Conservation (phyloP, 2,329 filamentous ascomycete genomes). For the Colletotrichum eremochloae region DNA sequence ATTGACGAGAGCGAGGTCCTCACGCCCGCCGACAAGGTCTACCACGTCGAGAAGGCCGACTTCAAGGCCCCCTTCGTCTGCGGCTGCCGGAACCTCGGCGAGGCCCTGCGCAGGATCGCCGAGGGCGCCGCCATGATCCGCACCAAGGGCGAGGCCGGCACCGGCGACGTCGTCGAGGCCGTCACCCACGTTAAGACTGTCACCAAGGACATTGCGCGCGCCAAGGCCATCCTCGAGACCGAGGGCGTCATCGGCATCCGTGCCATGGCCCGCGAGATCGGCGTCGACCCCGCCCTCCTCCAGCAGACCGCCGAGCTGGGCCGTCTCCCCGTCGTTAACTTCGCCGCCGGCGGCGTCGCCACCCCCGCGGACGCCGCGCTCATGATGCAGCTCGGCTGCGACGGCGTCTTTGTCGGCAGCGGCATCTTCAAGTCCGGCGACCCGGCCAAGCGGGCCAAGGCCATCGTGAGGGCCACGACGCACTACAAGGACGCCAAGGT, state of each 20-base stretch:
- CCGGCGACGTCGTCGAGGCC: conserved; percentile 96
- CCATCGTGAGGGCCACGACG: conserved; percentile 94
- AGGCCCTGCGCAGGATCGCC: conserved; percentile 89
- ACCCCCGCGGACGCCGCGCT: conserved; percentile 96
- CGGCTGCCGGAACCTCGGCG: conserved; percentile 93
- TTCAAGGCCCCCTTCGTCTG: conserved; percentile 95
- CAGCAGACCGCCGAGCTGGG: conserved; percentile 90
- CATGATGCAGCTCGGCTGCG: conserved; percentile 98
- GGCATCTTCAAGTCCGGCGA: conserved; percentile 98
- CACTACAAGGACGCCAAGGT: conserved; percentile 90
- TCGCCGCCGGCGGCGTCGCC: conserved; percentile 98
- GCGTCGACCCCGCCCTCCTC: conserved; percentile 82
- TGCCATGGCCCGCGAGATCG: conserved; percentile 84
- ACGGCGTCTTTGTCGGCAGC: conserved; percentile 96
- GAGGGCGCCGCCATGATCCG: conserved; percentile 99
- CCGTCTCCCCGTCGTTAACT: conserved; percentile 94
- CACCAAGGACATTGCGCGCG: conserved; percentile 83
- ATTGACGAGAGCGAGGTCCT: conserved; percentile 98
- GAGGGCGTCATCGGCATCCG: conserved; percentile 69
- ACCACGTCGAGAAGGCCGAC: conserved; percentile 90
- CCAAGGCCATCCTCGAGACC: conserved; percentile 77
- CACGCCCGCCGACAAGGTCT: conserved; percentile 89
- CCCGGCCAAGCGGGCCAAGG: conserved; percentile 88
- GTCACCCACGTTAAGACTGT: conserved; percentile 96
- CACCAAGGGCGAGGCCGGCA: conserved; percentile 98